phyloP scores from a whole-genome alignment of 23 red algal genomes.

The Gracilaria caudata region DNA sequence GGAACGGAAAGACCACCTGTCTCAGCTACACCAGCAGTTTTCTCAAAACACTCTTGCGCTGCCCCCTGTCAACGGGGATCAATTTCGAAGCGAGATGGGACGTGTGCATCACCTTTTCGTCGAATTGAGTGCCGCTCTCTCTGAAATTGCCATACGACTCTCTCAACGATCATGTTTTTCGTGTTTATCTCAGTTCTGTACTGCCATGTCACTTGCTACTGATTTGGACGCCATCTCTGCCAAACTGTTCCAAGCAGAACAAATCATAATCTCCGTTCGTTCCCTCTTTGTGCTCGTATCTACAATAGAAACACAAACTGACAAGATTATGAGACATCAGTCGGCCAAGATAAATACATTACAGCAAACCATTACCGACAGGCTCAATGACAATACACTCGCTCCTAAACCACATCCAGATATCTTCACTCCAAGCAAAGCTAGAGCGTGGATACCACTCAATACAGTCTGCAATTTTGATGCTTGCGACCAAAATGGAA shows the following conservation, averaged over 20 bases:
- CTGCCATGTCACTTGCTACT: neutral
- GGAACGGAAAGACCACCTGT: neutral
- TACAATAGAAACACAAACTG: neutral
- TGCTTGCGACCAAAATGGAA: neutral
- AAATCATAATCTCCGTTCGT: slow-evolving; percentile 10
- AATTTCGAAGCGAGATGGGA: neutral
- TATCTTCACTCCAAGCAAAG: slow-evolving; percentile 9
- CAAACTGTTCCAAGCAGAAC: neutral
- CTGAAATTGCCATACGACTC: neutral
- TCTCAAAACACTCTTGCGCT: neutral
- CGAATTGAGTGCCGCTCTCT: neutral
- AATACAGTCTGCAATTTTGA: slow-evolving; percentile 7
- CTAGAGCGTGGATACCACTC: slow-evolving; percentile 7
- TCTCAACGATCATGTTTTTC: neutral
- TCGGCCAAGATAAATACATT: neutral
- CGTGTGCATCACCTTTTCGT: neutral
- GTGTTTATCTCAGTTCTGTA: neutral
- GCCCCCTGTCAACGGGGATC: neutral
- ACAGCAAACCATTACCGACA: slow-evolving; percentile 6
- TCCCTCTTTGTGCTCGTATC: slow-evolving; percentile 10
- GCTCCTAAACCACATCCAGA: neutral
- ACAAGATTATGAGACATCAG: slow-evolving; percentile 21
- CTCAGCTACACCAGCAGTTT: neutral
- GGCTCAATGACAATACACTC: neutral
- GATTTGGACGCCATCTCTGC: slow-evolving; percentile 3